Evolutionary conservation across 2,329 filamentous ascomycete genomes (phyloP).

Genomic region (Penicillium sclerotiorum): DNA sequence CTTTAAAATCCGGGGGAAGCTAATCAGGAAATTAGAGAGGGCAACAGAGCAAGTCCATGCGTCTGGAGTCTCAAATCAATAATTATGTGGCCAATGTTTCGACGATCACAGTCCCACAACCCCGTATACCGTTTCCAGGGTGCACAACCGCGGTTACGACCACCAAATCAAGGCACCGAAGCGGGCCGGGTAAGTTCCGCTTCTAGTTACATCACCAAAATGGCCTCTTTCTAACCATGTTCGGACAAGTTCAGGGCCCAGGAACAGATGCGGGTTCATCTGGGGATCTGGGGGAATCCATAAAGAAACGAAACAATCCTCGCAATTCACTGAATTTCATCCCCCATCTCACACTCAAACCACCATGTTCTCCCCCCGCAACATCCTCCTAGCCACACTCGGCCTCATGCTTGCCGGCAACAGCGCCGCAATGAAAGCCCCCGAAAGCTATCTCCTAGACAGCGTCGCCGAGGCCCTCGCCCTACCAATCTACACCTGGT

Average conservation of each 20-base stretch:
- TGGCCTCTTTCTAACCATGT: slow-evolving; percentile 4
- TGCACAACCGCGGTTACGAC: slow-evolving; percentile 13
- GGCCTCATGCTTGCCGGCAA: slow-evolving; percentile 12
- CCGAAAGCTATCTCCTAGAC: slow-evolving; percentile 18
- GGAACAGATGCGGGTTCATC: slow-evolving; percentile 6
- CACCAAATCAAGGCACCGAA: slow-evolving; percentile 8
- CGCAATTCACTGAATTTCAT: background rate
- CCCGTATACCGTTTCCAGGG: slow-evolving; percentile 7
- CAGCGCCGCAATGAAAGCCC: slow-evolving; percentile 14
- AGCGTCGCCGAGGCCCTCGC: slow-evolving; percentile 18
- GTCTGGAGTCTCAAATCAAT: too few species aligned
- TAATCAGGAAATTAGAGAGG: too few species aligned
- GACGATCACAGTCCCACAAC: background rate
- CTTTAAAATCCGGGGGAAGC: too few species aligned
- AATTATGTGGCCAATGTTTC: background rate
- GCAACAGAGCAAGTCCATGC: too few species aligned
- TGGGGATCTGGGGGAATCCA: background rate
- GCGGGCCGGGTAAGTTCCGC: background rate
- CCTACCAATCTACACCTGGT: slow-evolving; percentile 24
- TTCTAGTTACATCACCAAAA: slow-evolving; percentile 13
- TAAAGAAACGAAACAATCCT: slow-evolving; percentile 2
- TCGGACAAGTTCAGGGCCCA: slow-evolving; percentile 4
- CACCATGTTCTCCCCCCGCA: slow-evolving; percentile 10
- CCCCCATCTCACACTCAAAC: background rate
- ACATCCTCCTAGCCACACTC: slow-evolving; percentile 5